Percentiles rank a stretch among this genome's conserved stretches.
Conservation (phyloP, 176 grass and related monocot species). For the Puya raimondii region DNA sequence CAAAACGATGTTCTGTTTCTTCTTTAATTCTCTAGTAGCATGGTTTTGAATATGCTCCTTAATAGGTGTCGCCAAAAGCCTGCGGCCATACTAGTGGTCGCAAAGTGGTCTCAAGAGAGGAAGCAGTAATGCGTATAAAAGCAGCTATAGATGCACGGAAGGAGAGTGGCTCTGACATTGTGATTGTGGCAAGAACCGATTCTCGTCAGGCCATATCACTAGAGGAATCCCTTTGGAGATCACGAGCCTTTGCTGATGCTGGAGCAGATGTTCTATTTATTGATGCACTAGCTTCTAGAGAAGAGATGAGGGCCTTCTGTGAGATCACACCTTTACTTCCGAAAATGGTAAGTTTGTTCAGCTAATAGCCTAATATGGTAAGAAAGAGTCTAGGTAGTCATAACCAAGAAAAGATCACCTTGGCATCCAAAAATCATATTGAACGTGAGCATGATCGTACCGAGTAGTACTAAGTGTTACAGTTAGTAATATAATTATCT, state of each 20-base stretch:
- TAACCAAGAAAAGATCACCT: too few relatives aligned
- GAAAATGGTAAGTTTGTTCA: conserved; percentile 67
- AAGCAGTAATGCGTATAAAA: conserved; percentile 83
- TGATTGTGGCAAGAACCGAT: conserved; percentile 88
- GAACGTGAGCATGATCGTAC: neutral
- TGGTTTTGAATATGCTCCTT: conserved; percentile 38
- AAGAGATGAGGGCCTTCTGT: conserved; percentile 87
- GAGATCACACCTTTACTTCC: conserved; percentile 65
- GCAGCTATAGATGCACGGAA: conserved; percentile 84
- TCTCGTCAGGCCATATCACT: conserved; percentile 83
- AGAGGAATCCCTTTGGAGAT: conserved; percentile 78
- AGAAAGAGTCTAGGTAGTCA: too few relatives aligned
- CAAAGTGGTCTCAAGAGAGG: conserved; percentile 84
- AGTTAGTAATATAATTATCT: neutral
- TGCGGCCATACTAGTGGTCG: conserved; percentile 91
- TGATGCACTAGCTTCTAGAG: conserved; percentile 85
- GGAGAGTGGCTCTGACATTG: conserved; percentile 90
- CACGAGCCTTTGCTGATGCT: conserved; percentile 74
- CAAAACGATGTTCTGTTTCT: neutral
- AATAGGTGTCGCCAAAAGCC: conserved; percentile 96
- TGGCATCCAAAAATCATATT: neutral
- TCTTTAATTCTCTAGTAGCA: conserved; percentile 3
- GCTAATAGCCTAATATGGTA: too few relatives aligned
- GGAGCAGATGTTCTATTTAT: conserved; percentile 93
- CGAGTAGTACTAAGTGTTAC: neutral